Evolutionary conservation across 2,329 filamentous ascomycete species (phyloP).

Genomic region (Metarhizium anisopliae): DNA sequence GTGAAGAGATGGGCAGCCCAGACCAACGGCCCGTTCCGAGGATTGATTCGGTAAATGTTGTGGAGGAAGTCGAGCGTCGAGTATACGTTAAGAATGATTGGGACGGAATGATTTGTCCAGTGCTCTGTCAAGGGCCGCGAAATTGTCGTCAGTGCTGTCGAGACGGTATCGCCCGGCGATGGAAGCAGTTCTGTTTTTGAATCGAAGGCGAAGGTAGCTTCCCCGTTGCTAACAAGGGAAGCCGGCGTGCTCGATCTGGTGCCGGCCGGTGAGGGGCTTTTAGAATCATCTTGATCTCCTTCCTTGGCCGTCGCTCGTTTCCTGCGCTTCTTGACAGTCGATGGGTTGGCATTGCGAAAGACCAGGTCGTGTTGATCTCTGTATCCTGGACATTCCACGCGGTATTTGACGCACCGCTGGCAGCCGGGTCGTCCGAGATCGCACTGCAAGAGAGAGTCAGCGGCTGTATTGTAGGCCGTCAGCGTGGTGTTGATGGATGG

Average conservation of each 20-base stretch:
- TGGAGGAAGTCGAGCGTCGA: constrained; percentile 25
- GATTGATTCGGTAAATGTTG: constrained; percentile 16
- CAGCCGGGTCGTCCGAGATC: constrained; percentile 30
- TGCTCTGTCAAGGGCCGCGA: constrained; percentile 21
- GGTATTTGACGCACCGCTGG: constrained; percentile 31
- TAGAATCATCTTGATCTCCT: not conserved
- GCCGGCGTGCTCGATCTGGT: constrained; percentile 1
- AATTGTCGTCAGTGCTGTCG: constrained; percentile 9
- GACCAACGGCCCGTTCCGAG: constrained; percentile 24
- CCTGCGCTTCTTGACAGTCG: constrained; percentile 21
- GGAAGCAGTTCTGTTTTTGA: not conserved
- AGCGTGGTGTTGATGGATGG: no score
- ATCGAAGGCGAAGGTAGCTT: constrained; percentile 7
- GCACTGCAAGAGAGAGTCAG: constrained; percentile 19
- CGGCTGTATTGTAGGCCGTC: not conserved
- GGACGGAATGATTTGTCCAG: constrained; percentile 29
- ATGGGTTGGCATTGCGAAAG: constrained; percentile 26
- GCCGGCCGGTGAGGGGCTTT: not conserved
- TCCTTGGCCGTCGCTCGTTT: constrained; percentile 12
- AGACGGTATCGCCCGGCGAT: not conserved
- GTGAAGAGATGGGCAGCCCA: constrained; percentile 32
- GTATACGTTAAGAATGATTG: constrained; percentile 30
- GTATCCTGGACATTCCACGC: constrained; percentile 29
- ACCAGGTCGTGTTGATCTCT: constrained; percentile 29
- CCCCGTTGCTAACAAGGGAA: constrained; percentile 1